Conservation (phyloP, 2,329 filamentous ascomycete genomes). For the Cytospora paraplurivora region DNA sequence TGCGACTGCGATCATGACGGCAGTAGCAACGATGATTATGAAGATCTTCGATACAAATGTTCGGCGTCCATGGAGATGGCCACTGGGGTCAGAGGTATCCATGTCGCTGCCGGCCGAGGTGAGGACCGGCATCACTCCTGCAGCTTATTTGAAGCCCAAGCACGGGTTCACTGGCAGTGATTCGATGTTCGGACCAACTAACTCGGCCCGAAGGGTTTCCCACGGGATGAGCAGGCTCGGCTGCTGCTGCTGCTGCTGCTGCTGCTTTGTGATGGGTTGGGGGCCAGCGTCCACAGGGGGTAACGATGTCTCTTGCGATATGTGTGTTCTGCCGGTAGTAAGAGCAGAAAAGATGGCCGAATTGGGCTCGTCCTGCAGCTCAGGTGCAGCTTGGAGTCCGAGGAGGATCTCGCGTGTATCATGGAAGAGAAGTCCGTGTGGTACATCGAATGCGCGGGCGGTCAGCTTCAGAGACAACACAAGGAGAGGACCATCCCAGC, state of each 20-base stretch:
- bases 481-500: neutral
- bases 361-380: slow-evolving; percentile 9
- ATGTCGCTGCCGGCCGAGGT: slow-evolving; percentile 21
- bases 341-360: slow-evolving; percentile 1
- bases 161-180: neutral
- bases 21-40: neutral
- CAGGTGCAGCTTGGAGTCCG: slow-evolving; percentile 17
- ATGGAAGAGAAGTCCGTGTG: slow-evolving; percentile 13
- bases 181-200: neutral
- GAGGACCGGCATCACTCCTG: slow-evolving; percentile 23
- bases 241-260: slow-evolving; percentile 6
- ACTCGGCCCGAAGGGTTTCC: neutral
- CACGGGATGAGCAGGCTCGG: slow-evolving; percentile 14
- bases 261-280: neutral
- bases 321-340: neutral
- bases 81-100: slow-evolving; percentile 10
- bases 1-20: neutral
- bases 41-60: neutral
- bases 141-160: slow-evolving; percentile 8
- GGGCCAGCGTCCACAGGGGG: neutral
- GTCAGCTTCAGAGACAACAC: slow-evolving; percentile 5
- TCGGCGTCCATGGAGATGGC: slow-evolving; percentile 12
- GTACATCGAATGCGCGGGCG: slow-evolving; percentile 4
- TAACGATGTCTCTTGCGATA: slow-evolving; percentile 6
- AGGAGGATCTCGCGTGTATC: slow-evolving; percentile 1